phyloP scores from a whole-genome alignment of 176 grass and related monocot genomes.

The Poa annua region DNA sequence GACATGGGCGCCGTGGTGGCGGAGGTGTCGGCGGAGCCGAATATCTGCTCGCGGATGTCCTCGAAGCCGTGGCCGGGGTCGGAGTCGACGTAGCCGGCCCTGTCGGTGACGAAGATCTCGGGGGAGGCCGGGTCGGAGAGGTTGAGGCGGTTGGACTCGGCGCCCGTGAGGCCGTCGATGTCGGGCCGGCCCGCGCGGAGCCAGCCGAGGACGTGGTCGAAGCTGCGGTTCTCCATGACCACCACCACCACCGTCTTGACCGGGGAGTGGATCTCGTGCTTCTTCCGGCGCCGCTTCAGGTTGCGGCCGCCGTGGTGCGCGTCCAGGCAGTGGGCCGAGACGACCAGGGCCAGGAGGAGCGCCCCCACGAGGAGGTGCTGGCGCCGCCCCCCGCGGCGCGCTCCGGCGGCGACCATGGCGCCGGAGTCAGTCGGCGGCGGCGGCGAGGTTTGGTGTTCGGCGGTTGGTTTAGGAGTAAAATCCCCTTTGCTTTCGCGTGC shows the following conservation, averaged over 20 bases:
- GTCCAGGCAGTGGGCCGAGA: slow-evolving; percentile 63
- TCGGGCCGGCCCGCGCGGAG: slow-evolving; percentile 59
- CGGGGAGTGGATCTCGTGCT: slow-evolving; percentile 92
- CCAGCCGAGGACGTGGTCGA: slow-evolving; percentile 95
- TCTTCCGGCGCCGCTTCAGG: slow-evolving; percentile 48
- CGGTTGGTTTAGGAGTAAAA: slow-evolving; percentile 7
- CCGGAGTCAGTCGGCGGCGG: slow-evolving; percentile 5
- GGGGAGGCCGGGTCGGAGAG: slow-evolving; percentile 74
- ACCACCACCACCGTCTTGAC: slow-evolving; percentile 92
- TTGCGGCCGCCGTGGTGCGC: slow-evolving; percentile 32
- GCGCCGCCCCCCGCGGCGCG: slow-evolving; percentile 4
- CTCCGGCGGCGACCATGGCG: slow-evolving; percentile 33
- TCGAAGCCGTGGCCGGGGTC: slow-evolving; percentile 95
- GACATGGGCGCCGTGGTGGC: slow-evolving; percentile 73
- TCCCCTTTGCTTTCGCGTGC: slow-evolving; percentile 34
- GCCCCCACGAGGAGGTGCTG: slow-evolving; percentile 23
- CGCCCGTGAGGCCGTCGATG: slow-evolving; percentile 85
- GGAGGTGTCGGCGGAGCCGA: slow-evolving; percentile 75
- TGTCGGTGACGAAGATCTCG: slow-evolving; percentile 79
- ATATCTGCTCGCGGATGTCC: slow-evolving; percentile 98
- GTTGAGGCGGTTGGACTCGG: slow-evolving; percentile 89
- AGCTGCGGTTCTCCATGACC: slow-evolving; percentile 99
- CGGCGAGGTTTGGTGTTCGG: slow-evolving; percentile 18
- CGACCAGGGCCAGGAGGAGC: slow-evolving; percentile 50
- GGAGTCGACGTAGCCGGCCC: slow-evolving; percentile 84